Percentiles rank a stretch among this genome's conserved stretches.
These are phyloP conservation scores for Chalciporus piperatus DNA, from an alignment of 768 basidiomycete genomes.

Conservation along the genomic window DNA sequence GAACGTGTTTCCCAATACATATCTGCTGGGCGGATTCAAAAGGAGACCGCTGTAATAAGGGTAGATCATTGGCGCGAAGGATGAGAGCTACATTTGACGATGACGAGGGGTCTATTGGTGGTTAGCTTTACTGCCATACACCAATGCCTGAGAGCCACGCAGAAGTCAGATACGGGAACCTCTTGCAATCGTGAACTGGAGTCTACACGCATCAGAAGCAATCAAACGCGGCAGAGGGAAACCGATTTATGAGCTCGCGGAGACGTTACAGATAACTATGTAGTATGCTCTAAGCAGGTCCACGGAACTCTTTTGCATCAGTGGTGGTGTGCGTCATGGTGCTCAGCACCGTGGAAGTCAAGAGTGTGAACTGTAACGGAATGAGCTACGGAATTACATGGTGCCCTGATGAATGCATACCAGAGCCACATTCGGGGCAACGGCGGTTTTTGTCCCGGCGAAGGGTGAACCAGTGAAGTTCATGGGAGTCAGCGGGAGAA, in stretches of 20 bases:
- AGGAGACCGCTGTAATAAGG: too few species aligned
- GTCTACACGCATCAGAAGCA: neutral
- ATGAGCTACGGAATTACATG: slow-evolving; percentile 3
- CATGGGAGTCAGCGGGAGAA: slow-evolving; percentile 92
- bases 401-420: slow-evolving; percentile 43
- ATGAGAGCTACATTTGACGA: too few species aligned
- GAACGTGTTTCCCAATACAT: neutral
- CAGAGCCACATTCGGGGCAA: slow-evolving; percentile 93
- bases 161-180: neutral
- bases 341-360: slow-evolving; percentile 64
- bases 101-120: too few species aligned
- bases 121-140: neutral
- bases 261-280: slow-evolving; percentile 15
- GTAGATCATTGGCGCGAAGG: too few species aligned
- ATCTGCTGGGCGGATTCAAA: neutral
- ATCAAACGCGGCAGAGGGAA: neutral
- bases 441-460: slow-evolving; percentile 65
- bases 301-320: slow-evolving; percentile 15
- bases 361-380: slow-evolving; percentile 60
- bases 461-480: slow-evolving; percentile 81
- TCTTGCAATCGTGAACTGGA: neutral
- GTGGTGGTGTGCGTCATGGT: slow-evolving; percentile 49
- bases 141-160: neutral
- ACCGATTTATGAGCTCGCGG: slow-evolving; percentile 1
- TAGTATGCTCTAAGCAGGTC: slow-evolving; percentile 10